Conservation (phyloP, 2,329 filamentous ascomycete species). For the Orbilia brochopaga region DNA sequence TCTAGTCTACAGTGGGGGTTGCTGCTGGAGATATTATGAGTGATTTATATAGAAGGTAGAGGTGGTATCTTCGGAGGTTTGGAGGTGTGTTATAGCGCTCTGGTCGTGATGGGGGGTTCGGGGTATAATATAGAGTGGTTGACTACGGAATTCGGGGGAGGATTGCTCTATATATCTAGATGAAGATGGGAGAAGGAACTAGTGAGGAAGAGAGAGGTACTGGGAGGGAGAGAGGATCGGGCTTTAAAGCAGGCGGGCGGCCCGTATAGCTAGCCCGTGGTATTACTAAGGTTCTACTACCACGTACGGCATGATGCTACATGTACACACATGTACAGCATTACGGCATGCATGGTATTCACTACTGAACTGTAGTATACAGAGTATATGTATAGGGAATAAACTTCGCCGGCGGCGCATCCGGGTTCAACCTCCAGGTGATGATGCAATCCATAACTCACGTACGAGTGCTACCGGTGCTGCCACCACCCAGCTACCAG, state of each 20-base stretch:
- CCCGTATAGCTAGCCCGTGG: not conserved
- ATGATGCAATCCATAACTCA: no score
- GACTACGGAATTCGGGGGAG: not conserved
- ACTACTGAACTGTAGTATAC: no score
- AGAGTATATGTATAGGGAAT: no score
- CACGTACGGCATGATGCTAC: not conserved
- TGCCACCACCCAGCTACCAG: no score
- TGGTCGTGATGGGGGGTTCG: no score
- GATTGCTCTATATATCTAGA: not conserved
- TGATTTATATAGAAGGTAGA: not conserved
- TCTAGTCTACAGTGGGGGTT: no score
- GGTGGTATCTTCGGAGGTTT: conserved; percentile 4
- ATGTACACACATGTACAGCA: no score
- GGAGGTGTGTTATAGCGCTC: no score
- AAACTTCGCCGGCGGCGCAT: not conserved
- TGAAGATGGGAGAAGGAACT: not conserved
- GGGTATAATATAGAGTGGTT: not conserved
- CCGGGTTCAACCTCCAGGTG: no score
- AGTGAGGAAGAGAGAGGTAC: not conserved
- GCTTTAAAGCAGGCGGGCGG: no score
- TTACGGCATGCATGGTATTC: no score
- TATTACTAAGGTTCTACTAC: not conserved
- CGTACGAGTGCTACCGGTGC: no score
- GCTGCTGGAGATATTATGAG: conserved; percentile 13
- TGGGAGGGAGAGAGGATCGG: conserved; percentile 5